Base-by-base conservation (phyloP, 108 stramenopile genomes). In the Thalassiosira profunda region DNA sequence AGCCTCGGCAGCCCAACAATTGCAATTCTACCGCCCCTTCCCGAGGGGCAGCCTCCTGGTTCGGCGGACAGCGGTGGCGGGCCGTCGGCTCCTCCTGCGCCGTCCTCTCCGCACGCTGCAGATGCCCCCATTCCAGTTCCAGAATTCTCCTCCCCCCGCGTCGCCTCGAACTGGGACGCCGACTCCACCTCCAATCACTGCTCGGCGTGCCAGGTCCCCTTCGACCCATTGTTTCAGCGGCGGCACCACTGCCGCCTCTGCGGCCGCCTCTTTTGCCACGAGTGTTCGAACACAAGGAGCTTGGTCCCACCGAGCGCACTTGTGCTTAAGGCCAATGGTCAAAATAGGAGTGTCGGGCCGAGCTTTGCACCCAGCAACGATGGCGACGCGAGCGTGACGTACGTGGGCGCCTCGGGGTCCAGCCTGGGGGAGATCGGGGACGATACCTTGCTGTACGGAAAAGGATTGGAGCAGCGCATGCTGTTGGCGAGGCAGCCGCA, bases 231-330 rank as follows among this genome's bases (percentile, higher is more conserved):
- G 36, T 72, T 72, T 43, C 80, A 94, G 57, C 89, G 91, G 0
- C 69, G 86, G 12, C 95, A 96, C 54, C 95, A 96, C 76, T 96
- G 95, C 62, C 90, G 95, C 11, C 59, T 87, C 25, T 96, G 95
- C 57, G 95, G 95, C 6, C 74, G 85, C 46, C 77, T 96, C 17
- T 96, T 92, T 64, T 96, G 95, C 51, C 63, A 84, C 29, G 55
- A 75, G 10, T 96, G 95, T 67, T 70, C 72, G 30, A 37, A 70
- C 21, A 81, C 86, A 24, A 58, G 79, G 5, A 74, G 83, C 21
- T 62, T 96, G 14, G 87, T 96, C 44, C 89, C 90, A 0, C 92
- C 91, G 30, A 81, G 86, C 15, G 61, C 74, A 23, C 81, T 96
- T 35, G 90, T 92, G 0, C 52, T 93, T 47, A 66, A 57, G 11